phyloP scores from a whole-genome alignment of 257 asterid species.

The Solanum chmielewskii region DNA sequence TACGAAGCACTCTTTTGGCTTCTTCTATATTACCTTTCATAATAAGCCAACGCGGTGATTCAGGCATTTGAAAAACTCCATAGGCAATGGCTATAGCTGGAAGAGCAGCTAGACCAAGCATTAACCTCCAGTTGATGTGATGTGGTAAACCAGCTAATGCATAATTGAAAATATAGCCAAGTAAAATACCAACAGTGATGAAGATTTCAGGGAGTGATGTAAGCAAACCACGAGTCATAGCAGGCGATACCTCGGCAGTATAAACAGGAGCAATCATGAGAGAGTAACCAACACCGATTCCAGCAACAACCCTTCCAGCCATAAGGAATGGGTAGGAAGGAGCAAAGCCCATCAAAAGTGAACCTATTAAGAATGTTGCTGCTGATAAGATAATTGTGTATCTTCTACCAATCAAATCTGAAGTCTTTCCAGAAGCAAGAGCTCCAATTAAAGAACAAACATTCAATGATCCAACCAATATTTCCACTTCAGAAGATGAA shows the following conservation, averaged over 20 bases:
- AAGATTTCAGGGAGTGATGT: conserved; percentile 79
- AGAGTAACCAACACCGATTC: conserved; percentile 69
- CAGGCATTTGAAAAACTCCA: conserved; percentile 69
- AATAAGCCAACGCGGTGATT: conserved; percentile 79
- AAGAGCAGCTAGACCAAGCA: conserved; percentile 72
- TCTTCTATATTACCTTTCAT: conserved; percentile 52
- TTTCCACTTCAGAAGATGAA: conserved; percentile 42
- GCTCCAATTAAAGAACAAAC: conserved; percentile 64
- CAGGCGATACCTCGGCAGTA: conserved; percentile 70
- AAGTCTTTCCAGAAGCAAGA: conserved; percentile 69
- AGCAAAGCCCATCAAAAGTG: conserved; percentile 66
- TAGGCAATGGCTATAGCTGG: conserved; percentile 48
- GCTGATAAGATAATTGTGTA: conserved; percentile 78
- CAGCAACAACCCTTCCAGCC: conserved; percentile 64
- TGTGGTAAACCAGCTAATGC: conserved; percentile 37
- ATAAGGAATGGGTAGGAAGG: conserved; percentile 53
- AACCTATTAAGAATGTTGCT: conserved; percentile 50
- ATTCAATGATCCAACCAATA: conserved; percentile 59
- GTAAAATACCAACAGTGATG: conserved; percentile 60
- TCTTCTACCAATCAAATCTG: conserved; percentile 71
- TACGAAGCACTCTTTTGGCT: conserved; percentile 34
- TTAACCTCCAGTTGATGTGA: conserved; percentile 54
- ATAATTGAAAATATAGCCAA: conserved; percentile 51
- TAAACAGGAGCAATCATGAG: conserved; percentile 87
- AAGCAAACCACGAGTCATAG: conserved; percentile 66